Evolutionary conservation across 2,329 filamentous ascomycete species (phyloP), one percentile per base, ranked within the genome.

Genomic region (Fusarium lateritium): DNA sequence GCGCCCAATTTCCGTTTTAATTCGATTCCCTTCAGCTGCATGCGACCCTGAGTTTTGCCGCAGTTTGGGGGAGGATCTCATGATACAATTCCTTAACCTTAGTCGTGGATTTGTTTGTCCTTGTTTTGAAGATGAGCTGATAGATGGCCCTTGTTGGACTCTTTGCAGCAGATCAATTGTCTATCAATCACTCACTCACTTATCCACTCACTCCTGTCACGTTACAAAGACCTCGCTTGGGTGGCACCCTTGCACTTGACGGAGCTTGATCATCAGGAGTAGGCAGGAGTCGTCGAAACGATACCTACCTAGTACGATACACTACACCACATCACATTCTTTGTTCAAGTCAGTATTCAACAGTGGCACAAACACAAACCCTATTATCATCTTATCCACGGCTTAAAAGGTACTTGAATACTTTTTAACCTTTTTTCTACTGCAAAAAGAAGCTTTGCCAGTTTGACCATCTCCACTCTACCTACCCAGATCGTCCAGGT

Each of bases 381-480:
- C 40, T 24, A 42, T 42, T 22, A 22, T 15, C 22, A 7, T 21
- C 21, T 15, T 11, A 5, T 11, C 10, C 28, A 5, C 28, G 28
- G 28, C 10, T 31, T 31, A 31, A 31, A 31, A 13, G 9, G 28
- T 13, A 31, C 24, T 7, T 24, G 7, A 24, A 24, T 24, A 24
- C 10, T 13, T 42, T 22, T 42, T 17, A 10, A 36, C 33, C 45
- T 47, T 61, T 53, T 33, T 34, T 19, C 17, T 24, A 31, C 52
- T 38, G 42, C 39, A 51, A 43, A 58, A 70, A 56, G 63, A 56
- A 70, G 62, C 54, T 40, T 61, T 52, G 54, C 46, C 43, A 58
- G 44, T 42, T 42, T 59, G 21, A 9, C 39, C 33, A 67, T 63
- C 56, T 52, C 66, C 62, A 70, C 66, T 42, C 5, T 24, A 24